Evolutionary conservation across 768 basidiomycete genomes (phyloP).

Genomic region (Tulasnella calospora): DNA sequence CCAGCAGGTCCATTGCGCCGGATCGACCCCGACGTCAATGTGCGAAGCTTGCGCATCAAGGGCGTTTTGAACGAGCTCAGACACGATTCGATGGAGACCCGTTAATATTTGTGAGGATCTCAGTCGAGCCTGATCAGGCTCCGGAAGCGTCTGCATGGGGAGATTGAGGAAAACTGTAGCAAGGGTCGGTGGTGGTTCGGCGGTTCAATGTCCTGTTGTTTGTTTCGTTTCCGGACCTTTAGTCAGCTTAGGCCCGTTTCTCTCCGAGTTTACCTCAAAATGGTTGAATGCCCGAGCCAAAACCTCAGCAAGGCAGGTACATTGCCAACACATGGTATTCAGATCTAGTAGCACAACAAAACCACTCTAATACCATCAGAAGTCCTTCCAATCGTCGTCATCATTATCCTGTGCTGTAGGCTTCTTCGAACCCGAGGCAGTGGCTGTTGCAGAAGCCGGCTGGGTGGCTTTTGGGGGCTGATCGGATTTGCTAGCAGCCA

Average conservation of each 20-base stretch:
- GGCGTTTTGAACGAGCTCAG: constrained; percentile 85
- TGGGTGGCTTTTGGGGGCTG: constrained; percentile 17
- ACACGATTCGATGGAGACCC: constrained; percentile 69
- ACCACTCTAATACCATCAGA: constrained; percentile 46
- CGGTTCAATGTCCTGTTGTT: background rate
- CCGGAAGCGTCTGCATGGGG: constrained; percentile 45
- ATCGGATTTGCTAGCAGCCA: constrained; percentile 29
- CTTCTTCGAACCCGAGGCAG: constrained; percentile 29
- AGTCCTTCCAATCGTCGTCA: constrained; percentile 74
- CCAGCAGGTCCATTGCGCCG: constrained; percentile 75
- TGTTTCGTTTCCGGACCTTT: background rate
- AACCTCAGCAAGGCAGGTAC: constrained; percentile 3
- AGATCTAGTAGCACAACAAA: constrained; percentile 14
- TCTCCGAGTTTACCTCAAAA: constrained; percentile 5
- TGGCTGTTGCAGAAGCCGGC: constrained; percentile 1
- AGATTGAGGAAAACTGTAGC: background rate
- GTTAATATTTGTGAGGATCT: constrained; percentile 83
- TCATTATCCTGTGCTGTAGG: constrained; percentile 39
- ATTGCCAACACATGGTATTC: background rate
- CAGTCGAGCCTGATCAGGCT: constrained; percentile 57
- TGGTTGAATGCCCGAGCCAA: background rate
- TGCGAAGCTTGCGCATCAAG: constrained; percentile 71
- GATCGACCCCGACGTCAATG: constrained; percentile 69
- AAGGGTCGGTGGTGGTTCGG: constrained; percentile 15
- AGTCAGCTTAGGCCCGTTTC: background rate